A percentile compares a stretch with the other conserved stretches of the same genome.
These are phyloP conservation scores for Madurella fahalii DNA, from an alignment of 2,329 filamentous ascomycete species.

Conservation along the genomic window DNA sequence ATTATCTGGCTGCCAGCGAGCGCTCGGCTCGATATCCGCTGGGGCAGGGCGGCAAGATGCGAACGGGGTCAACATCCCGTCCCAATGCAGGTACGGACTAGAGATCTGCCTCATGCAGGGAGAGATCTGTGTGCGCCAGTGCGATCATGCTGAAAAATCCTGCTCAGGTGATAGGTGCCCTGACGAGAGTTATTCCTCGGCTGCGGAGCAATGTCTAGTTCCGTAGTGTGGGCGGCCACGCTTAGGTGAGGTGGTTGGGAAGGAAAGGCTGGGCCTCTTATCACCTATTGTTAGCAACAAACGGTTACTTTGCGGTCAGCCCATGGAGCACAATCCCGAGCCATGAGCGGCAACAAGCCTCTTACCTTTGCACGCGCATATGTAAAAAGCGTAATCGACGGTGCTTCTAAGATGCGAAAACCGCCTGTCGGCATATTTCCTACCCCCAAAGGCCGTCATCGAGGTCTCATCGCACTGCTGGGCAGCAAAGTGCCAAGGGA, in stretches of 20 bases:
- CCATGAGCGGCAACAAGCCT: no score
- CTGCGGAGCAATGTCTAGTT: not conserved
- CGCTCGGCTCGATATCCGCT: slow-evolving; percentile 1
- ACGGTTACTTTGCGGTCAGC: not conserved
- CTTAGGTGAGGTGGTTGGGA: not conserved
- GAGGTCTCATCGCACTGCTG: no score
- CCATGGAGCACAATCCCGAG: not conserved
- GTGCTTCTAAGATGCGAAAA: no score
- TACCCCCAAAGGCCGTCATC: no score
- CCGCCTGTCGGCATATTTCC: no score
- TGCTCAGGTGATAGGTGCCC: not conserved
- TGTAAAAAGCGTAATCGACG: no score
- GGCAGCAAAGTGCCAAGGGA: slow-evolving; percentile 4
- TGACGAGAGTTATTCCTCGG: no score
- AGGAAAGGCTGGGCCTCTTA: not conserved
- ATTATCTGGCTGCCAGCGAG: not conserved
- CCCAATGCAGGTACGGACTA: not conserved
- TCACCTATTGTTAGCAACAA: slow-evolving; percentile 5
- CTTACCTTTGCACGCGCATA: no score
- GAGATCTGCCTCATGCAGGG: slow-evolving; percentile 10
- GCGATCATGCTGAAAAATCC: not conserved
- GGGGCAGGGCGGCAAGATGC: slow-evolving; percentile 7
- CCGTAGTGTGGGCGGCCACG: no score
- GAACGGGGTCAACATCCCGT: not conserved
- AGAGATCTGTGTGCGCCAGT: slow-evolving; percentile 3